Percentiles rank a stretch among this genome's conserved stretches.
phyloP scores from a whole-genome alignment of 805 yeast species.

The Pichia paraexigua region DNA sequence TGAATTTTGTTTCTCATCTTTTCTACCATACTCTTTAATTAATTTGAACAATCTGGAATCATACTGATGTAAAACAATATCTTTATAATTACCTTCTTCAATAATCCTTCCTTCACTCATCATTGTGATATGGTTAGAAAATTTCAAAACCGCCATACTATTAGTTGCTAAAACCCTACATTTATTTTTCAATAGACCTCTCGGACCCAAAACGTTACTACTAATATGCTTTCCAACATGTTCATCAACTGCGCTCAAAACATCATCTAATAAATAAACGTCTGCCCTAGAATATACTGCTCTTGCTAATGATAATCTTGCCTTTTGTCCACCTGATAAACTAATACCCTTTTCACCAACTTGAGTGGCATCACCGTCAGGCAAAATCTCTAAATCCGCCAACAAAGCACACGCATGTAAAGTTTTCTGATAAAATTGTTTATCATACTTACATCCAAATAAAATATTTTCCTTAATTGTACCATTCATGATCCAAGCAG shows the following conservation, averaged over 20 bases:
- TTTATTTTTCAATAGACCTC: conserved; percentile 43
- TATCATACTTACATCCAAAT: conserved; percentile 81
- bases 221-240: conserved; percentile 88
- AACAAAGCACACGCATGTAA: conserved; percentile 81
- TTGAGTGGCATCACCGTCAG: conserved; percentile 84
- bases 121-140: conserved; percentile 54
- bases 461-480: conserved; percentile 83
- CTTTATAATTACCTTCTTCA: conserved; percentile 58
- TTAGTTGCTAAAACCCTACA: conserved; percentile 54
- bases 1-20: conserved; percentile 20
- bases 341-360: conserved; percentile 98
- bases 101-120: conserved; percentile 54
- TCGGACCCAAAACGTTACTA: conserved; percentile 40
- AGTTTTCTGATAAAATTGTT: conserved; percentile 71
- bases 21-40: conserved; percentile 51
- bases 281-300: conserved; percentile 96
- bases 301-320: conserved; percentile 87
- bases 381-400: conserved; percentile 68
- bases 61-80: conserved; percentile 31
- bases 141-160: conserved; percentile 44
- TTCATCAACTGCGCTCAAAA: conserved; percentile 94
- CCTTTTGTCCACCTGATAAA: conserved; percentile 96
- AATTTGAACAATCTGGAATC: conserved; percentile 34
- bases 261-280: conserved; percentile 83
- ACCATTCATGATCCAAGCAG: conserved; percentile 97